These are phyloP conservation scores for Geum urbanum DNA, from an alignment of 306 rosid genomes.

Conservation along the genomic window DNA sequence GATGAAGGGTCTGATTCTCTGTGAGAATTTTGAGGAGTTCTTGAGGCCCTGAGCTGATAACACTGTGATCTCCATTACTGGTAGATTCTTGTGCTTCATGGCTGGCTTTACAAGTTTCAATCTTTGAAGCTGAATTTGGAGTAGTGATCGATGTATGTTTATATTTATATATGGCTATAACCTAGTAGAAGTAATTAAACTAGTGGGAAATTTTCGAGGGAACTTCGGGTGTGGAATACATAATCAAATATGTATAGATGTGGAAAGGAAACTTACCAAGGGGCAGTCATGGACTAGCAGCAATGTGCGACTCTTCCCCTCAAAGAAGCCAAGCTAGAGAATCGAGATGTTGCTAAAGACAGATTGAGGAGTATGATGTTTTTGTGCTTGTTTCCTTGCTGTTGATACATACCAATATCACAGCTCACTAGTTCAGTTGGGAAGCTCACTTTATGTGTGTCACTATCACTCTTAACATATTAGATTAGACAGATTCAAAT, in stretches of 20 bases:
- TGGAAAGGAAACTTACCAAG: not conserved
- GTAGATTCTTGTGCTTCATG: slow-evolving; percentile 8
- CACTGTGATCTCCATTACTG: slow-evolving; percentile 43
- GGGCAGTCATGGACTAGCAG: not conserved
- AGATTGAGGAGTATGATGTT: not conserved
- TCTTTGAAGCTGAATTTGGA: not conserved
- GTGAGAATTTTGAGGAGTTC: slow-evolving; percentile 25
- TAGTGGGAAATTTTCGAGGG: slow-evolving; percentile 10
- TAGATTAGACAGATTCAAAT: not conserved
- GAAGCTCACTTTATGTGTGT: too few relatives aligned
- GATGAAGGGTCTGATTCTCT: slow-evolving; percentile 40
- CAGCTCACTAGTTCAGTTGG: too few relatives aligned
- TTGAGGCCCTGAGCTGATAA: slow-evolving; percentile 47
- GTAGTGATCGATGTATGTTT: not conserved
- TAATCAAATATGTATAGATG: too few relatives aligned
- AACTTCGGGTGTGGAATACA: slow-evolving; percentile 17
- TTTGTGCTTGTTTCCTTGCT: not conserved
- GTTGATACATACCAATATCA: too few relatives aligned
- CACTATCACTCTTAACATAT: too few relatives aligned
- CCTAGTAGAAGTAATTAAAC: not conserved
- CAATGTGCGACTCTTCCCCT: not conserved
- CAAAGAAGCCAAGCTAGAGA: too few relatives aligned
- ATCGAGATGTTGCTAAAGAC: not conserved
- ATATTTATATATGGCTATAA: not conserved
- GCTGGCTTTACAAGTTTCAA: not conserved